These are phyloP conservation scores for Clonostachys chloroleuca DNA, from an alignment of 2,329 filamentous ascomycete genomes.

Conservation along the genomic window DNA sequence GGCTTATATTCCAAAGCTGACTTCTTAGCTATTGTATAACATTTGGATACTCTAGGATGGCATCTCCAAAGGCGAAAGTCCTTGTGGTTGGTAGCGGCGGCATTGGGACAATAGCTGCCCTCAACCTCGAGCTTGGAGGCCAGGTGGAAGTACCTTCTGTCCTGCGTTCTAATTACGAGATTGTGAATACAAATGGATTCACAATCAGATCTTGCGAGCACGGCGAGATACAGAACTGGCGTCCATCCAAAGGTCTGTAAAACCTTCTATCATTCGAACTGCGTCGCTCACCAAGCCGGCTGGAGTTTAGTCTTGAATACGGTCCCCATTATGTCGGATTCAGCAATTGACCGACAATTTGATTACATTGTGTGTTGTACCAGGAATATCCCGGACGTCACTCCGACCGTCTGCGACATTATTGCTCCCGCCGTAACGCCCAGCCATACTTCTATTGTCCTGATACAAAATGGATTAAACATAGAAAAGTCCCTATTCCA, in stretches of 20 bases:
- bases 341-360: conserved; percentile 18
- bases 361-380: conserved; percentile 54
- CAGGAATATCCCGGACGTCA: conserved; percentile 52
- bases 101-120: conserved; percentile 50
- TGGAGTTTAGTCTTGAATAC: conserved; percentile 32
- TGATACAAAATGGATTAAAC: conserved; percentile 61
- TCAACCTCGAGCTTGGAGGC: conserved; percentile 45
- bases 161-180: conserved; percentile 50
- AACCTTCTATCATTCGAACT: background rate
- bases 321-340: conserved; percentile 34
- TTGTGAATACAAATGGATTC: conserved; percentile 42
- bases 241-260: conserved; percentile 31
- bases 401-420: conserved; percentile 40
- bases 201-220: conserved; percentile 51
- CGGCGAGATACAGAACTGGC: conserved; percentile 41
- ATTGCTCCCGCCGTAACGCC: conserved; percentile 46
- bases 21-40: no score
- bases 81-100: conserved; percentile 51
- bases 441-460: conserved; percentile 45
- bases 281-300: background rate
- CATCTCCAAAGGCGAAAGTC: conserved; percentile 19
- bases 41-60: no score
- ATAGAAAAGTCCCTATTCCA: conserved; percentile 50
- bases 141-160: conserved; percentile 48
- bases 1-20: no score